Percentiles rank a stretch among this genome's conserved stretches.
These are phyloP conservation scores for Xylaria sp. DNA, from an alignment of 2,329 filamentous ascomycete species.

Conservation along the genomic window DNA sequence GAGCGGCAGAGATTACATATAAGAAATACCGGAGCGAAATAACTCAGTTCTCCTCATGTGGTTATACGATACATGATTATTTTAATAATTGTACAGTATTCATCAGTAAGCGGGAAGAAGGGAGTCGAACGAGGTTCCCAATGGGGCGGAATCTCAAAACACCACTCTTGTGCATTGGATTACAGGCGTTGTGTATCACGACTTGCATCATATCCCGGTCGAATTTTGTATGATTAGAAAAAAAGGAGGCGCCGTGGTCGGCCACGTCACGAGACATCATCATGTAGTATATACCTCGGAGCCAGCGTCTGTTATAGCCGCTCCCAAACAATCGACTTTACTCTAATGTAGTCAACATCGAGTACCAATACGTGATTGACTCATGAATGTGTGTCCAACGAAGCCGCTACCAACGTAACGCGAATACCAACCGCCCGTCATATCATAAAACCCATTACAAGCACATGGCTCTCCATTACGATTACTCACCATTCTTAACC, in stretches of 20 bases:
- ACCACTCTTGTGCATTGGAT: conserved; percentile 46
- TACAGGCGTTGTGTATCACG: conserved; percentile 40
- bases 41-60: conserved; percentile 26
- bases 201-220: conserved; percentile 35
- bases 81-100: conserved; percentile 47
- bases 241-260: conserved; percentile 40
- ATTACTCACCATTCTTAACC: conserved; percentile 2
- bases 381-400: neutral
- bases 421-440: no score
- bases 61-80: conserved; percentile 42
- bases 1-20: conserved; percentile 88
- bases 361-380: neutral
- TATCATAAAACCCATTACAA: neutral
- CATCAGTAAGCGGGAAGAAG: conserved; percentile 35
- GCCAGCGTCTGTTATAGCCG: conserved; percentile 8
- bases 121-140: conserved; percentile 29
- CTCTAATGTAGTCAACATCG: conserved; percentile 17
- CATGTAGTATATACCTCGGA: conserved; percentile 30
- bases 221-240: conserved; percentile 46
- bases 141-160: conserved; percentile 40
- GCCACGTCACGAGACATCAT: conserved; percentile 28
- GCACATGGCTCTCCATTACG: neutral
- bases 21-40: conserved; percentile 39
- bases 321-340: conserved; percentile 11
- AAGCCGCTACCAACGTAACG: neutral